Evolutionary conservation across 1,284 basidiomycete species (phyloP), one percentile per base, ranked within the genome.

Genomic region (Baeospora myosura): DNA sequence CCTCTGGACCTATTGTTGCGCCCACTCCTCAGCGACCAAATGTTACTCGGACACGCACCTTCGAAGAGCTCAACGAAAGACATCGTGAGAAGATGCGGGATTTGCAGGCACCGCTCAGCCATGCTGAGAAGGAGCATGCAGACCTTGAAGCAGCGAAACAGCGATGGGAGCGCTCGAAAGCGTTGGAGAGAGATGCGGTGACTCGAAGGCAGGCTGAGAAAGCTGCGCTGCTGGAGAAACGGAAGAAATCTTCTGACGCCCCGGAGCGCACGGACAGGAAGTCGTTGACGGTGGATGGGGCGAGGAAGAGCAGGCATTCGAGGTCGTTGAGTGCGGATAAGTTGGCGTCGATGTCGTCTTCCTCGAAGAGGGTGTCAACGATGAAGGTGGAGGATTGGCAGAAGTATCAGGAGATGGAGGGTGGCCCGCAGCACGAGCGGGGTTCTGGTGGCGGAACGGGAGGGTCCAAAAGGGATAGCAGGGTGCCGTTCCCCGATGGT

Each of bases 341-440:
- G 55, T 65, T 87, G 14, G 74, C 68, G 38, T 58, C 58, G 17
- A 58, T 70, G 24, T 58, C 63, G 4, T 61, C 57, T 31, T 68
- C 78, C 21, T 76, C 80, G 38, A 78, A 74, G 54, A 74, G 81
- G 36, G 57, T 79, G 58, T 87, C 84, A 33, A 76, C 71, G 56
- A 60, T 86, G 66, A 86, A 87, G 58, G 86, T 88, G 25, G 82
- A 87, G 57, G 85, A 87, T 53, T 88, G 86, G 85, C 80, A 85
- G 58, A 72, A 72, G 48, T 71, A 78, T 53, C 85, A 87, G 55
- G 67, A 76, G 42, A n/a, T n/a, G n/a, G 72, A 76, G 36, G 62
- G 62, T 29, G 70, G 70, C 41, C 40, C 52, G 42, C 53, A 48
- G 26, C 55, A 51, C 44, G 52, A 54, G 14, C 52, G 53, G 20